A percentile compares a stretch with the other conserved stretches of the same genome.
Conservation (phyloP, 768 basidiomycete genomes). For the Austroboletus festivus region DNA sequence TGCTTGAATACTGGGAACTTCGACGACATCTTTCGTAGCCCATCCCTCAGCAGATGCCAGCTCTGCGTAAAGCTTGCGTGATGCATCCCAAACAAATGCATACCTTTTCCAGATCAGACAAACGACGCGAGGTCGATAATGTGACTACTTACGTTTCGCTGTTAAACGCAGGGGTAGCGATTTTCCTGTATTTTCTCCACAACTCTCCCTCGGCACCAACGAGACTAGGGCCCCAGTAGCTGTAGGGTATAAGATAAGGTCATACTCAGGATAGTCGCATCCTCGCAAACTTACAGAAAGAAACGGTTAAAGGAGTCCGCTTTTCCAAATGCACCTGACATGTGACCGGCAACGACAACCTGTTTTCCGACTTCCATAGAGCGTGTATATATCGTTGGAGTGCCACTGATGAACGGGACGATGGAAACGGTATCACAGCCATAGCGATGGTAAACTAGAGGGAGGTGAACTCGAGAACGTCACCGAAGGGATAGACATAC, state of each 20-base stretch:
- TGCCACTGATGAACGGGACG: constrained; percentile 17
- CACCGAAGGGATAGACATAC: not conserved
- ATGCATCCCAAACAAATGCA: constrained; percentile 19
- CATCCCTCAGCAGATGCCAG: constrained; percentile 18
- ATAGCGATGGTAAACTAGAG: constrained; percentile 18
- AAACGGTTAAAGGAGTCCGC: constrained; percentile 6
- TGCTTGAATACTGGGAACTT: constrained; percentile 10
- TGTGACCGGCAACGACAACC: constrained; percentile 18
- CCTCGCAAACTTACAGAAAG: constrained; percentile 16
- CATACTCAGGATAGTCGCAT: not conserved
- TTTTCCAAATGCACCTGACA: constrained; percentile 19
- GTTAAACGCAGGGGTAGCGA: constrained; percentile 21
- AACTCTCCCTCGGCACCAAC: constrained; percentile 8
- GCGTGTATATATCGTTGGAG: constrained; percentile 21
- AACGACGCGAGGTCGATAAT: not conserved
- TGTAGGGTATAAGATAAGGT: constrained; percentile 2
- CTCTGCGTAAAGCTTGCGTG: constrained; percentile 18
- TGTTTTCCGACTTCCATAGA: constrained; percentile 21
- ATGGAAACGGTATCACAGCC: constrained; percentile 21
- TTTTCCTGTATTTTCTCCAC: constrained; percentile 23
- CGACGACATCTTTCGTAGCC: constrained; percentile 14
- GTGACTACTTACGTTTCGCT: constrained; percentile 19
- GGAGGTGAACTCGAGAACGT: not conserved
- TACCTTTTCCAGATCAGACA: constrained; percentile 13
- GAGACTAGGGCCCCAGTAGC: constrained; percentile 20